Conservation (phyloP, 108 stramenopile genomes). For the Pseudonitzschia pungens region DNA sequence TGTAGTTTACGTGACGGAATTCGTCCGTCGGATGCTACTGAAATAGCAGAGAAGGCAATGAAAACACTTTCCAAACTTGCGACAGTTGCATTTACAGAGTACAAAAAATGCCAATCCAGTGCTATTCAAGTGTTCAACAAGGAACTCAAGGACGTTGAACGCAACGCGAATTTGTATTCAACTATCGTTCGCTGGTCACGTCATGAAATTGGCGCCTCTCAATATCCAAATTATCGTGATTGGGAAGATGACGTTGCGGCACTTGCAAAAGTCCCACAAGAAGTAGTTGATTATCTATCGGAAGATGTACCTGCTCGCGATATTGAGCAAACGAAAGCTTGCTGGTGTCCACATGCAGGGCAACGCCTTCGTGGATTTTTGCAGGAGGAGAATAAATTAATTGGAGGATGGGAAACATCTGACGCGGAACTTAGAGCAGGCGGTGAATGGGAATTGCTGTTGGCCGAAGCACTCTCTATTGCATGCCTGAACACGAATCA, state of each 20-base stretch:
- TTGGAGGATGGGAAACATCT: slow-evolving; percentile 33
- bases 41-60: slow-evolving; percentile 51
- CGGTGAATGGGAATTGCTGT: slow-evolving; percentile 76
- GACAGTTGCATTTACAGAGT: slow-evolving; percentile 35
- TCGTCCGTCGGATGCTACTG: slow-evolving; percentile 33
- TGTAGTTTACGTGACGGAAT: slow-evolving; percentile 55
- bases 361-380: slow-evolving; percentile 47
- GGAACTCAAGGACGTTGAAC: slow-evolving; percentile 22
- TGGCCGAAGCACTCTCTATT: slow-evolving; percentile 48
- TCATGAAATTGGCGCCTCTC: slow-evolving; percentile 26
- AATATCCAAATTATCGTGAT: slow-evolving; percentile 26
- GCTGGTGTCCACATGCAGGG: slow-evolving; percentile 48
- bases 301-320: slow-evolving; percentile 8
- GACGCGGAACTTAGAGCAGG: slow-evolving; percentile 63
- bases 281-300: slow-evolving; percentile 12
- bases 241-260: slow-evolving; percentile 34
- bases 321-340: slow-evolving; percentile 28
- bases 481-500: slow-evolving; percentile 37
- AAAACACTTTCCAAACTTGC: slow-evolving; percentile 45
- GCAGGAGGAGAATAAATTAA: slow-evolving; percentile 29
- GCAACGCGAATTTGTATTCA: slow-evolving; percentile 1
- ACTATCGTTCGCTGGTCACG: slow-evolving; percentile 17
- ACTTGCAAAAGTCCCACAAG: slow-evolving; percentile 22
- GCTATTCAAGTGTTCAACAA: slow-evolving; percentile 7
- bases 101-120: slow-evolving; percentile 15